Evolutionary conservation across 208 protist genomes (phyloP), one percentile per base, ranked within the genome.

Genomic region (Wallacemonas sp.): DNA sequence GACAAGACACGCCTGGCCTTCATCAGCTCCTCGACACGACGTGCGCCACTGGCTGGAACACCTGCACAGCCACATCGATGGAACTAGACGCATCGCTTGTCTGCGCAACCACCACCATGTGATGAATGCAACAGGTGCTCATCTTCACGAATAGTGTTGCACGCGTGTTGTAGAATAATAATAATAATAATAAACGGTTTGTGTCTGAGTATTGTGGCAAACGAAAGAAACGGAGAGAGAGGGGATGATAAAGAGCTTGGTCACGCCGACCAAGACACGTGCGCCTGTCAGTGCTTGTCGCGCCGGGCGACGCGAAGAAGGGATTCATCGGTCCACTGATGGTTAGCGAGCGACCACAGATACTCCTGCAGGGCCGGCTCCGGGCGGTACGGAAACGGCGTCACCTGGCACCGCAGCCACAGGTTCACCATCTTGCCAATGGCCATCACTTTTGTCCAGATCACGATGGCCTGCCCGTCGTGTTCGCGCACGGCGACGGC

Each of bases 331-430:
- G 68, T 76, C 70, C 76, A 84, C 57, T 78, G 48, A 44, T 90
- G 80, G 32, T 78, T 56, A 14, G 56, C 58, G 16, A 80, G 61
- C 5, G 74, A 74, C 78, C 77, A 89, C 6, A 89, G 33, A 41
- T 85, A 89, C 39, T 83, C 68, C 70, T 88, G 83, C 32, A 83
- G 57, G 3, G 46, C 62, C 0, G 68, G 52, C 64, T 86, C 74
- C 14, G 77, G n/a, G 0, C 69, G 23, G 48, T 76, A 89, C n/a
- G 65, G 27, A 71, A 86, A 89, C 19, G 77, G 74, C 19, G 58
- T 75, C 61, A 61, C 76, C 71, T 90, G 87, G 54, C 82, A 90
- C 14, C 83, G 75, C 58, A 90, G 58, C 81, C 77, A 90, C 36
- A 85, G 70, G 30, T 76, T 73, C 44, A 84, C 49, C 33, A 77